Base-by-base conservation (phyloP, 2,329 filamentous ascomycete genomes). In the Ascochyta rabiei region DNA sequence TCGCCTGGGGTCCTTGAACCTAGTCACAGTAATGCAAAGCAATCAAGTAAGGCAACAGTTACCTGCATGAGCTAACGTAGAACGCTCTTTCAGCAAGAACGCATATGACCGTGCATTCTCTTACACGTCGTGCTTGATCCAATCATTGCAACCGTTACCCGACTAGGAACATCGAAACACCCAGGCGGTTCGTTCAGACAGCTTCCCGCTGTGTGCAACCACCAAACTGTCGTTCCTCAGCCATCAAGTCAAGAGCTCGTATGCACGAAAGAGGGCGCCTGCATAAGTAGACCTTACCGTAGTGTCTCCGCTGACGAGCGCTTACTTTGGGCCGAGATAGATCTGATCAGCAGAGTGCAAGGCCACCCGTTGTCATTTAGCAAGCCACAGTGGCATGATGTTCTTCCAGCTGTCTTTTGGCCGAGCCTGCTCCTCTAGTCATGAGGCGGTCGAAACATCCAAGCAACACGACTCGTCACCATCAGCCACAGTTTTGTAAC, bases 311-410 rank as follows among this genome's bases (percentile, higher is more conserved):
- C 55, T 59, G 49, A 59, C 48, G 50, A 55, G 60, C 53, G 57
- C 56, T 60, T 66, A 65, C 64, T 61, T 60, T 60, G 58, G 60
- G 64, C 52, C 12, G 42, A 57, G 56, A 59, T 52, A 54, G 63
- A 63, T 62, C 59, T 57, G 56, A 53, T 57, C 48, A 46, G 49
- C 44, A 26, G 40, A 56, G 41, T 56, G 48, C 47, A 55, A 47
- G 51, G 54, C 46, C 48, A 61, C 49, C 24, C 49, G 37, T 46
- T 56, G 50, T 56, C 57, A 54, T 58, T 43, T 56, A 45, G 43
- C 53, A 53, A 62, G 59, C 63, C 63, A 57, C 57, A 52, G 48
- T 61, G 48, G 45, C 59, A 61, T 40, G 45, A 45, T 49, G 3
- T 38, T 53, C 55, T 50, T 45, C 48, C 39, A 31, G 47, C 40